Base-by-base conservation (phyloP, 208 protist species). In the Strigomonas oncopelti region DNA sequence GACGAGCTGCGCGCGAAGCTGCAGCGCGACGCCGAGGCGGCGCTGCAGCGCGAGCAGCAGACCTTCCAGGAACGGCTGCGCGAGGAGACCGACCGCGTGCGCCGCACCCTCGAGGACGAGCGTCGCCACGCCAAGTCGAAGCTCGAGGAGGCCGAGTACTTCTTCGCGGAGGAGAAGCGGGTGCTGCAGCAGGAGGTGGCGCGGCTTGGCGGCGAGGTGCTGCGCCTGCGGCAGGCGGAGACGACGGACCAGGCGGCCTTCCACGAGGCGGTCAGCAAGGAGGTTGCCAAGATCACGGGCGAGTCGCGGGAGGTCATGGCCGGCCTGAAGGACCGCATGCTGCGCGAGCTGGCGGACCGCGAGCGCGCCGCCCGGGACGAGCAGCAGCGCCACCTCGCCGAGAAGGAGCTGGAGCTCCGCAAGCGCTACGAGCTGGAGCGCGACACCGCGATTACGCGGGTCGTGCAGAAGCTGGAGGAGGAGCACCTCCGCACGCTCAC, bases 41-140 rank as follows among this genome's bases (percentile, higher is more conserved):
- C 74, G 14, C 76, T 87, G 27, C 38, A 61, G 24, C 81, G 84
- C 14, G 85, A 95, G 77, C 85, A 88, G 53, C 69, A 85, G 20
- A 69, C 69, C 34, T 77, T 78, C 13, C 74, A 75, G 29, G 78
- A 85, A 7, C 72, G 81, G 20, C 74, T 91, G 32, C 72, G 61
- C 61, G 81, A 87, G 25, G 87, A 90, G 64, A 83, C 67, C 13
- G 69, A 77, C 28, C 81, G 82, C 34, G 73, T 90, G 45, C 77
- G 85, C 55, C 80, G 84, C 27, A 81, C 85, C 31, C 70, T 88
- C 7, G 84, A 88, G 60, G 87, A 91, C 61, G 84, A 87, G 66
- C 72, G 80, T 0, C 81, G 80, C 48, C 52, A 60, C 20, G 72
- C 69, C 67, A 56, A 81, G 67, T 61, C 78, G 28, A 75, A 81